These are phyloP conservation scores for Stephania cephalantha DNA, from an alignment of 164 flowering plant genomes.

Conservation along the genomic window DNA sequence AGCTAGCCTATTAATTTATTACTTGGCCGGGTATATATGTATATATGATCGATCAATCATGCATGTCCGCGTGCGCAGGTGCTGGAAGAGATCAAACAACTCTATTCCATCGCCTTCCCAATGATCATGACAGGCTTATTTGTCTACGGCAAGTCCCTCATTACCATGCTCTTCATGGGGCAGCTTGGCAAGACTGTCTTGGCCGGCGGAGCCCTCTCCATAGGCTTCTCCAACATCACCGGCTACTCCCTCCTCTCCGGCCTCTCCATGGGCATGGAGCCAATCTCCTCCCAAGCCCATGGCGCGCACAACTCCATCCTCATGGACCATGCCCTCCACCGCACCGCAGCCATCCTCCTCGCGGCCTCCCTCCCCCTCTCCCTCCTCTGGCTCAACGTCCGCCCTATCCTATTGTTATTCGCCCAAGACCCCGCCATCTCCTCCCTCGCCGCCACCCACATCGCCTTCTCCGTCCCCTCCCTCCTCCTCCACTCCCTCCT, in stretches of 20 bases:
- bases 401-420: slow-evolving; percentile 33
- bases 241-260: slow-evolving; percentile 67
- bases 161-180: slow-evolving; percentile 61
- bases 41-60: neutral
- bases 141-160: slow-evolving; percentile 38
- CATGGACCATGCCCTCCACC: slow-evolving; percentile 42
- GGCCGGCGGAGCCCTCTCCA: slow-evolving; percentile 67
- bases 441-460: slow-evolving; percentile 37
- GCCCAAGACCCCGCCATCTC: slow-evolving; percentile 48
- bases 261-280: slow-evolving; percentile 67
- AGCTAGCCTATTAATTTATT: neutral
- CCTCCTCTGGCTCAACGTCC: slow-evolving; percentile 44
- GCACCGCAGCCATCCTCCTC: slow-evolving; percentile 37
- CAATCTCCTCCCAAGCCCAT: slow-evolving; percentile 57
- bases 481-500: slow-evolving; percentile 42
- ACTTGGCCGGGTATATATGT: too few species aligned
- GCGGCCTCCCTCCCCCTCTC: slow-evolving; percentile 47
- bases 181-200: slow-evolving; percentile 41
- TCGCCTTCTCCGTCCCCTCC: slow-evolving; percentile 45
- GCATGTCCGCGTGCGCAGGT: slow-evolving; percentile 19
- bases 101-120: slow-evolving; percentile 41
- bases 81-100: slow-evolving; percentile 38
- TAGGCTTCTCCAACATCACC: slow-evolving; percentile 64
- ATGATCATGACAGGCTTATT: slow-evolving; percentile 43
- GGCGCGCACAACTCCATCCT: slow-evolving; percentile 55